phyloP scores from a whole-genome alignment of 164 flowering plant species.

The Nelumbo lutea region DNA sequence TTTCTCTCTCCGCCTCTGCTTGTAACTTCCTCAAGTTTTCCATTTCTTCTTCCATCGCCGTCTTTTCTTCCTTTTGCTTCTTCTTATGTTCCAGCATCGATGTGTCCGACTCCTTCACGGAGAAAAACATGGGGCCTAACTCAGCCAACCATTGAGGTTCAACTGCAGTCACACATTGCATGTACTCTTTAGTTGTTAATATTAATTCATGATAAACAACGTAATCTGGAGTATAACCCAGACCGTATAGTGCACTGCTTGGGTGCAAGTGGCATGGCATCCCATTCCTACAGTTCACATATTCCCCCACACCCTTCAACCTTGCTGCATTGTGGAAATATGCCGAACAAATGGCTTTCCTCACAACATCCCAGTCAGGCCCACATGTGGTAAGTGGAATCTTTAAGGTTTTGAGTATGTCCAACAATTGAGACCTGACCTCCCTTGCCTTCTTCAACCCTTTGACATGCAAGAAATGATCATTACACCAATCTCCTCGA shows the following conservation, averaged over 20 bases:
- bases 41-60: slow-evolving; percentile 94
- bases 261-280: slow-evolving; percentile 90
- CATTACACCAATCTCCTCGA: slow-evolving; percentile 91
- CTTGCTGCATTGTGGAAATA: slow-evolving; percentile 89
- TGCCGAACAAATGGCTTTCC: slow-evolving; percentile 88
- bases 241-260: slow-evolving; percentile 75
- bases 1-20: slow-evolving; percentile 40
- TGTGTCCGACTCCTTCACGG: slow-evolving; percentile 78
- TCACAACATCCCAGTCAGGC: slow-evolving; percentile 66
- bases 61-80: slow-evolving; percentile 72
- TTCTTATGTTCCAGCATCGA: slow-evolving; percentile 79
- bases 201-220: slow-evolving; percentile 88
- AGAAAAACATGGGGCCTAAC: slow-evolving; percentile 87
- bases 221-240: slow-evolving; percentile 78
- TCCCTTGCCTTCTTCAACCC: slow-evolving; percentile 85
- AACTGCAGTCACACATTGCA: slow-evolving; percentile 87
- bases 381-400: slow-evolving; percentile 65
- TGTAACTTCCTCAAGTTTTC: slow-evolving; percentile 64
- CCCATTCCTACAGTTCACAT: slow-evolving; percentile 74
- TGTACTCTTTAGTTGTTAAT: slow-evolving; percentile 80
- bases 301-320: slow-evolving; percentile 79
- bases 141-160: slow-evolving; percentile 96
- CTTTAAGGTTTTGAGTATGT: slow-evolving; percentile 67
- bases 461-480: slow-evolving; percentile 82
- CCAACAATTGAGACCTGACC: slow-evolving; percentile 82